Evolutionary conservation across 495 filamentous ascomycete genomes (phyloP).

Genomic region (Aspergillus conjunctus): DNA sequence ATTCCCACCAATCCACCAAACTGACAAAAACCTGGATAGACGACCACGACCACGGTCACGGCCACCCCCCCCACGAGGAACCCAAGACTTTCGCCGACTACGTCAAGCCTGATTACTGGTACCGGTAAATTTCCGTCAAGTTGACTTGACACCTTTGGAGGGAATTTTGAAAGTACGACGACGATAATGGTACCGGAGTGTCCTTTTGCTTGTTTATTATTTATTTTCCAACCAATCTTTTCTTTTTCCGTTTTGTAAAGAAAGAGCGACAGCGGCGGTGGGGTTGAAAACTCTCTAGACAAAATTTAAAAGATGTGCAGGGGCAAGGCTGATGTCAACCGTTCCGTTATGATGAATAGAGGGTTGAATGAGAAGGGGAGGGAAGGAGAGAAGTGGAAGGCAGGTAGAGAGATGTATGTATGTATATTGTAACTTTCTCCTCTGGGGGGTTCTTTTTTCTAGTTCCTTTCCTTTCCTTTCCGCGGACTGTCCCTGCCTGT

Average conservation of each 20-base stretch:
- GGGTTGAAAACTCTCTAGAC: neutral
- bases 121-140: conserved; percentile 47
- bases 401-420: neutral
- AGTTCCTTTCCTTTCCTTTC: neutral
- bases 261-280: too few relatives aligned
- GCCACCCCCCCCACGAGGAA: conserved; percentile 65
- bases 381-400: neutral
- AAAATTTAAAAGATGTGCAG: conserved; percentile 14
- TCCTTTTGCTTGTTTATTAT: neutral
- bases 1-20: too few relatives aligned
- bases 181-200: conserved; percentile 23
- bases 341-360: neutral
- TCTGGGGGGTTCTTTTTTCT: neutral
- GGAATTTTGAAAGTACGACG: conserved; percentile 8
- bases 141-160: too few relatives aligned
- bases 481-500: conserved; percentile 13
- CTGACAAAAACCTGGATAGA: conserved; percentile 30
- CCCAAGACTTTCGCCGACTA: conserved; percentile 93
- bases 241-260: too few relatives aligned
- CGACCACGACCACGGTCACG: conserved; percentile 54
- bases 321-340: too few relatives aligned
- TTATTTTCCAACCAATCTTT: too few relatives aligned
- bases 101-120: conserved; percentile 90
- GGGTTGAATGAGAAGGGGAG: neutral
- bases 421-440: conserved; percentile 9